Base-by-base conservation (phyloP, 352 stramenopile genomes). In the Globisporangium nagaii region DNA sequence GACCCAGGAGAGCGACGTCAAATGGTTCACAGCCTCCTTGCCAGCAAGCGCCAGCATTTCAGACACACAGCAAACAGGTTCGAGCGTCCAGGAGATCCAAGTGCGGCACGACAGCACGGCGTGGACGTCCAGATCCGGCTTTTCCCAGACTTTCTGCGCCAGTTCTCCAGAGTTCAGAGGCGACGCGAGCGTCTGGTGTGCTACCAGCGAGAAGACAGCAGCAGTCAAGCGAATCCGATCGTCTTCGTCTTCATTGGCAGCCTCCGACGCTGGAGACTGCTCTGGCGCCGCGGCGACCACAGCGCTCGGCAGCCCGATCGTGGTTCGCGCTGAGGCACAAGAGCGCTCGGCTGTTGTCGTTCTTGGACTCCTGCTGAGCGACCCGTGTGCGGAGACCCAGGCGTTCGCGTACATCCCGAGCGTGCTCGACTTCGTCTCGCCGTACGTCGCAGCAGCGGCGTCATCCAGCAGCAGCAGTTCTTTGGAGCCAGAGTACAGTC, bases 111-210 rank as follows among this genome's bases (percentile, higher is more conserved):
- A 44, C 35, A 8, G 15, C 13, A 20, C 27, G 9, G 34, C 25
- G 20, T 44, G 20, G 22, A 31, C 47, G 13, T 19, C 20, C 10
- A 15, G 17, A 19, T 10, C 24, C 12, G 36, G 44, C 25, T 54
- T 54, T 35, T 54, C 47, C 0, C 30, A 19, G 17, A 22, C 8
- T 24, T 30, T 22, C 17, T 54, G 47, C 22, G 34, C 20, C 4
- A 15, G 10, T 13, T 32, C 35, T 27, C 47, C 34, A 44, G 24
- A 32, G 7, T 54, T 54, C 32, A 41, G 22, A 2, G 12, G 25
- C 32, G 31, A 54, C 24, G n/a, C 9, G 47, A 54, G 22, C 4
- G 17, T 54, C 22, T 54, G 47, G 47, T 54, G 47, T 22, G 34
- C 47, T 22, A n/a, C n/a, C n/a, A n/a, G n/a, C n/a, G n/a, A n/a